Conservation (phyloP, 352 stramenopile species). For the Globisporangium orthogonon region DNA sequence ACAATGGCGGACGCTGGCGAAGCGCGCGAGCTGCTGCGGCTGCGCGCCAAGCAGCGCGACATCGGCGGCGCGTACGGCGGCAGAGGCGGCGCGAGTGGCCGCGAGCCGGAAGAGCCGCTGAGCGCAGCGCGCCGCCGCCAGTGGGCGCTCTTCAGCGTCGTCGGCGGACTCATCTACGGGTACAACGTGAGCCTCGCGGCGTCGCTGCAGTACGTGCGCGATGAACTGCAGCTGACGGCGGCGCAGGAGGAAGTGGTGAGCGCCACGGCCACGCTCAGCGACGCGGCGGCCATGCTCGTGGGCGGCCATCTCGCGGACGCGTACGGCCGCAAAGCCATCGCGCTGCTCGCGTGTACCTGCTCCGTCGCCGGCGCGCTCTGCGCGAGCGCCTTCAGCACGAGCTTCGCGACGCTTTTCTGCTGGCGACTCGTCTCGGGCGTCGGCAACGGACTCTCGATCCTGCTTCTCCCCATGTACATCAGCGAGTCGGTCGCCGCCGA, state of each 20-base stretch:
- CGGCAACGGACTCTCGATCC: conserved; percentile 78
- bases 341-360: conserved; percentile 65
- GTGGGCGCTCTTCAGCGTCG: conserved; percentile 78
- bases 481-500: conserved; percentile 70
- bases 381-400: conserved; percentile 43
- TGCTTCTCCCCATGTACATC: conserved; percentile 88
- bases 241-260: conserved; percentile 70
- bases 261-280: conserved; percentile 72
- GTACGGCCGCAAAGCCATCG: conserved; percentile 64
- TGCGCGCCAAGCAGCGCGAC: conserved; percentile 24
- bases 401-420: conserved; percentile 52
- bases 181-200: conserved; percentile 85
- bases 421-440: conserved; percentile 72
- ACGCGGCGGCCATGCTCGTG: conserved; percentile 76
- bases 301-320: conserved; percentile 61
- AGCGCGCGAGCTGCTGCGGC: conserved; percentile 54
- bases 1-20: conserved; percentile 22
- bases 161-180: conserved; percentile 82
- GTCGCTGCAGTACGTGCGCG: conserved; percentile 76
- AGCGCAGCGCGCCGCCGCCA: conserved; percentile 26
- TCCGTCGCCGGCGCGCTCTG: conserved; percentile 63
- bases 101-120: conserved; percentile 8
- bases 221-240: conserved; percentile 59
- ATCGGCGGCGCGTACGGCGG: not conserved
- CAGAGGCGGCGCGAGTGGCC: not conserved